These are phyloP conservation scores for Pestalotiopsis sp. DNA, from an alignment of 2,329 filamentous ascomycete species.

Conservation along the genomic window DNA sequence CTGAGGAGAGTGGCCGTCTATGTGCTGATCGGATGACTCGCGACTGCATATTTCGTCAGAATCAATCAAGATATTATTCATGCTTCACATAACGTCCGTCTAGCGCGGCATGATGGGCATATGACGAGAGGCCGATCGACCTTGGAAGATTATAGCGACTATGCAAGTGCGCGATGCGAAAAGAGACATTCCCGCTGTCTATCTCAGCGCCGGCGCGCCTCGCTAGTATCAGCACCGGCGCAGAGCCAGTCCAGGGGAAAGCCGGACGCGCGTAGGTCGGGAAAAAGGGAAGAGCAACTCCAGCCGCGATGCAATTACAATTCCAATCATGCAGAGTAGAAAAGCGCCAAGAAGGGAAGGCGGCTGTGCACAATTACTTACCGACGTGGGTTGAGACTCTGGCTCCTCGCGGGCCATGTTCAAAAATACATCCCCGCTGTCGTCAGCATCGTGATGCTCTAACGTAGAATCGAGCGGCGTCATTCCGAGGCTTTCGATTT, in stretches of 20 bases:
- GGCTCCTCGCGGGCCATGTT: slow-evolving; percentile 56
- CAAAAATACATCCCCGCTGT: slow-evolving; percentile 59
- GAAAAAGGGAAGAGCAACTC: neutral
- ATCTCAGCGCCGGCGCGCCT: neutral
- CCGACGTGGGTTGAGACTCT: slow-evolving; percentile 35
- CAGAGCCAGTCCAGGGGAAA: neutral
- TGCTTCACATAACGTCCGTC: neutral
- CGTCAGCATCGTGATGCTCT: slow-evolving; percentile 45
- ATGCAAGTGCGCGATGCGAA: neutral
- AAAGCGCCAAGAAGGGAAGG: neutral
- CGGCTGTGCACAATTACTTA: slow-evolving; percentile 38
- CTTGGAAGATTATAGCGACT: neutral
- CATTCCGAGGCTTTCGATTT: slow-evolving; percentile 37
- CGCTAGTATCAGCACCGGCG: neutral
- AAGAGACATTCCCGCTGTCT: neutral
- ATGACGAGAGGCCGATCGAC: neutral
- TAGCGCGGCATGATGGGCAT: neutral
- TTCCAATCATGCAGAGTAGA: neutral
- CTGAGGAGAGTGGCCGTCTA: slow-evolving; percentile 55
- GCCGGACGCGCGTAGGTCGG: neutral
- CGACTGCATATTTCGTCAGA: slow-evolving; percentile 36
- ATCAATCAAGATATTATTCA: slow-evolving; percentile 17
- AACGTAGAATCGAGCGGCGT: slow-evolving; percentile 41
- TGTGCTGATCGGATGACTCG: slow-evolving; percentile 46
- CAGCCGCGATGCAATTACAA: neutral